These are phyloP conservation scores for Gossypium davidsonii DNA, from an alignment of 441 rosid species.

Conservation along the genomic window DNA sequence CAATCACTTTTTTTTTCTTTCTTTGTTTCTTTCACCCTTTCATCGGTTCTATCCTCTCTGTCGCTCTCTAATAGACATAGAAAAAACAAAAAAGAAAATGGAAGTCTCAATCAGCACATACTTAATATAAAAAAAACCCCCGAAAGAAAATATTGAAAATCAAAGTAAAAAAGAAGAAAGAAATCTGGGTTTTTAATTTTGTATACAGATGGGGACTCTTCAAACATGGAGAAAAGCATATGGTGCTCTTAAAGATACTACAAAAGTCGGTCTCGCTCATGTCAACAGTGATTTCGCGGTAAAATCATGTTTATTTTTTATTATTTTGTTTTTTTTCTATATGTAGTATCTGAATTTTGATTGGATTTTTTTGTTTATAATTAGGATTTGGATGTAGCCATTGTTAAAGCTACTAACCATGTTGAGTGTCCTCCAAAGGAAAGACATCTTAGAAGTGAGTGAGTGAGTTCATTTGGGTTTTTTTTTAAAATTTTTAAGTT, in stretches of 20 bases:
- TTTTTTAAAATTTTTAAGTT: background rate
- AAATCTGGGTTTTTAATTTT: background rate
- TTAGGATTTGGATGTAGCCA: slow-evolving; percentile 94
- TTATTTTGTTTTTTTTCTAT: background rate
- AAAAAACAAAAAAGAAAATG: background rate
- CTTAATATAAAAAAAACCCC: background rate
- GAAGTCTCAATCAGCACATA: background rate
- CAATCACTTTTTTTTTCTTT: background rate
- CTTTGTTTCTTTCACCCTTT: background rate
- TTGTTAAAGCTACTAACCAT: slow-evolving; percentile 93
- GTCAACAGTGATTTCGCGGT: slow-evolving; percentile 98
- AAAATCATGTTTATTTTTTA: background rate
- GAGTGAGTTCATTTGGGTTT: background rate
- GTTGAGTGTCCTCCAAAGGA: slow-evolving; percentile 98
- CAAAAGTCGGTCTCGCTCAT: slow-evolving; percentile 99
- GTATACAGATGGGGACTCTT: slow-evolving; percentile 69
- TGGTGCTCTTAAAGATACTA: slow-evolving; percentile 92
- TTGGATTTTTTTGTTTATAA: background rate
- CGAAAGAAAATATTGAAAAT: background rate
- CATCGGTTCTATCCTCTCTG: background rate
- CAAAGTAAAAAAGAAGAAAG: background rate
- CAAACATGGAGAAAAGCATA: slow-evolving; percentile 95
- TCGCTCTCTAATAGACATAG: background rate
- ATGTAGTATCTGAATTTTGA: background rate
- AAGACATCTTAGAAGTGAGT: slow-evolving; percentile 81